phyloP scores from a whole-genome alignment of 352 stramenopile species.

The Phytopythium sindhum region DNA sequence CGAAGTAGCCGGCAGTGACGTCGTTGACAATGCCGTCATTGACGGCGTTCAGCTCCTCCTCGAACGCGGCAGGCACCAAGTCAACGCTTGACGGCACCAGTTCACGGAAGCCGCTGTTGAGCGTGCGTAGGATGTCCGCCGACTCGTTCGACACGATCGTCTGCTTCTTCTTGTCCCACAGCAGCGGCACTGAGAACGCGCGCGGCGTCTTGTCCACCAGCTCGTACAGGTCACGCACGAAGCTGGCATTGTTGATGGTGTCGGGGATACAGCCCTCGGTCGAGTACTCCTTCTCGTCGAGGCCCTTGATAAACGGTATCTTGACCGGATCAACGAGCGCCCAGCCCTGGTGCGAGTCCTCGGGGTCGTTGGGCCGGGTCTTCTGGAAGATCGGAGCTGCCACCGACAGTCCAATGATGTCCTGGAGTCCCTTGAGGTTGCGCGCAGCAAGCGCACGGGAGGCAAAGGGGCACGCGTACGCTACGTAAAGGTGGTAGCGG shows the following conservation, averaged over 20 bases:
- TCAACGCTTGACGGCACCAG: too few relatives aligned
- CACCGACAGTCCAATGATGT: conserved; percentile 86
- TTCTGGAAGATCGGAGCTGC: conserved; percentile 52
- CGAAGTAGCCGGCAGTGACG: too few relatives aligned
- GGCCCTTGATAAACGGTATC: background rate
- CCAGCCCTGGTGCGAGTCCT: conserved; percentile 35
- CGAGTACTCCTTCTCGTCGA: conserved; percentile 12
- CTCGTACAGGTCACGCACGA: too few relatives aligned
- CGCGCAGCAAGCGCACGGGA: conserved; percentile 61
- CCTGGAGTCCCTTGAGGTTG: conserved; percentile 90
- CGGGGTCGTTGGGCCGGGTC: conserved; percentile 33
- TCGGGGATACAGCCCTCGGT: conserved; percentile 19
- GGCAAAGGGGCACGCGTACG: conserved; percentile 86
- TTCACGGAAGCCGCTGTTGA: too few relatives aligned
- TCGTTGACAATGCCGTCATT: too few relatives aligned
- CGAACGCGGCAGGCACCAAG: too few relatives aligned
- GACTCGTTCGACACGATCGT: too few relatives aligned
- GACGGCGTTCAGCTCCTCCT: too few relatives aligned
- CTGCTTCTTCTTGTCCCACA: too few relatives aligned
- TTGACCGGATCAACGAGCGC: conserved; percentile 20
- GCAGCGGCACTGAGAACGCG: too few relatives aligned
- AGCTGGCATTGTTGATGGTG: conserved; percentile 31
- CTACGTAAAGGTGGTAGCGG: conserved; percentile 92
- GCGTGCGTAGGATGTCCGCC: too few relatives aligned
- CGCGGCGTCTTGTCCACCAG: too few relatives aligned